phyloP scores from a whole-genome alignment of 306 rosid genomes.

The Albizia julibrissin region DNA sequence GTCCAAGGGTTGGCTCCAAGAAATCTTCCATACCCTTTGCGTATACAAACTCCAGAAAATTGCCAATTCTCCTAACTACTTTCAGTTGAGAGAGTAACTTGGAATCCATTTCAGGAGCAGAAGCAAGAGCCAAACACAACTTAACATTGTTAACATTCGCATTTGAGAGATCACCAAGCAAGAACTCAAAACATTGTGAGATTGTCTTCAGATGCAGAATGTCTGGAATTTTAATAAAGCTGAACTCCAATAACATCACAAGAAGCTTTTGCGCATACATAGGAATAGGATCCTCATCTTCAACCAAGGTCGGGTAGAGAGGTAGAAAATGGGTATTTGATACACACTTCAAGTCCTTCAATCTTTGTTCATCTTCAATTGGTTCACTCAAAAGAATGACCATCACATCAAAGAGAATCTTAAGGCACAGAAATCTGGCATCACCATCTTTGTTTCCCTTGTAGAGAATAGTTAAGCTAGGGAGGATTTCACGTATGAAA shows the following conservation, averaged over 20 bases:
- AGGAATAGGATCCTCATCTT: conserved; percentile 96
- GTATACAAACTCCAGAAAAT: conserved; percentile 77
- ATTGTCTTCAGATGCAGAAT: conserved; percentile 83
- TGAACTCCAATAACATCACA: conserved; percentile 88
- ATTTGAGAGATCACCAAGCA: conserved; percentile 91
- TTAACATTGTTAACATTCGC: conserved; percentile 84
- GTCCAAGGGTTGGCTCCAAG: conserved; percentile 86
- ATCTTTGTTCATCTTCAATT: conserved; percentile 65
- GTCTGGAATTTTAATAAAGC: conserved; percentile 74
- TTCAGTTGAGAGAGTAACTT: conserved; percentile 88
- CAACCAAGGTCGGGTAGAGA: conserved; percentile 86
- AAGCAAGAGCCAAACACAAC: conserved; percentile 85
- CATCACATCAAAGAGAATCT: conserved; percentile 84
- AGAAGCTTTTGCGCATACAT: conserved; percentile 95
- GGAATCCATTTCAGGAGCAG: conserved; percentile 96
- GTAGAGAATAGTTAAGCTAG: conserved; percentile 87
- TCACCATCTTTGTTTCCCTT: conserved; percentile 96
- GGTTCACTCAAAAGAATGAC: conserved; percentile 75
- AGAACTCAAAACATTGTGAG: conserved; percentile 95
- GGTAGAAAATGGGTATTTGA: conserved; percentile 82
- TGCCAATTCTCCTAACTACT: conserved; percentile 90
- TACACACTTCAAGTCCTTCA: conserved; percentile 65
- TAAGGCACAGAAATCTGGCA: conserved; percentile 95
- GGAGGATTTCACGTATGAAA: conserved; percentile 79
- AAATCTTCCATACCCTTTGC: conserved; percentile 95